phyloP scores from a whole-genome alignment of 768 basidiomycete species.

The Leccinum variicolor region DNA sequence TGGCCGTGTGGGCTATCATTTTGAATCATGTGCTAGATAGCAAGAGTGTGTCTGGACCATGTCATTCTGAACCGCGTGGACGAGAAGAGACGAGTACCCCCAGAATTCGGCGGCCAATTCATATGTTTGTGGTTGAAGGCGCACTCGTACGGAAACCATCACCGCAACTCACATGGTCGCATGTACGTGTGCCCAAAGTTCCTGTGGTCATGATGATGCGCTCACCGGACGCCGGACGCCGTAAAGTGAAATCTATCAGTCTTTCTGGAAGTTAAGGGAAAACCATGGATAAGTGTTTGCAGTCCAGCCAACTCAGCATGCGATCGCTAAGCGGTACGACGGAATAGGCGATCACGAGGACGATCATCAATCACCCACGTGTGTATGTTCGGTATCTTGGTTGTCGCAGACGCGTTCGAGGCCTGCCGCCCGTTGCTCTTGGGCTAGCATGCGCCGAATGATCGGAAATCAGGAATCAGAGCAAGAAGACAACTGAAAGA shows the following conservation, averaged over 20 bases:
- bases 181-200: constrained; percentile 21
- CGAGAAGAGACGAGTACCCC: not conserved
- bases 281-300: constrained; percentile 11
- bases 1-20: not conserved
- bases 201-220: constrained; percentile 17
- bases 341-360: constrained; percentile 22
- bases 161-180: not conserved
- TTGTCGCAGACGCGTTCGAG: constrained; percentile 41
- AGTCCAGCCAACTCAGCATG: constrained; percentile 1
- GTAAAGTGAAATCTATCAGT: not conserved
- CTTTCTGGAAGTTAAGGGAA: not conserved
- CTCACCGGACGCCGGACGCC: constrained; percentile 8
- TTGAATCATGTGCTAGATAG: no score
- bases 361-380: constrained; percentile 28
- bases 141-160: not conserved
- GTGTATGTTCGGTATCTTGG: constrained; percentile 23
- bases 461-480: constrained; percentile 41
- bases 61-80: not conserved
- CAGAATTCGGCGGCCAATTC: not conserved
- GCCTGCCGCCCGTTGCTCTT: constrained; percentile 34
- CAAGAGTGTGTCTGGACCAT: not conserved
- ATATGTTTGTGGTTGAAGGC: no score
- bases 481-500: constrained; percentile 34
- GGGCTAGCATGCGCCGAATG: constrained; percentile 33
- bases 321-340: not conserved